phyloP scores from a whole-genome alignment of 305 asterid species.

The Solanum chacoense region DNA sequence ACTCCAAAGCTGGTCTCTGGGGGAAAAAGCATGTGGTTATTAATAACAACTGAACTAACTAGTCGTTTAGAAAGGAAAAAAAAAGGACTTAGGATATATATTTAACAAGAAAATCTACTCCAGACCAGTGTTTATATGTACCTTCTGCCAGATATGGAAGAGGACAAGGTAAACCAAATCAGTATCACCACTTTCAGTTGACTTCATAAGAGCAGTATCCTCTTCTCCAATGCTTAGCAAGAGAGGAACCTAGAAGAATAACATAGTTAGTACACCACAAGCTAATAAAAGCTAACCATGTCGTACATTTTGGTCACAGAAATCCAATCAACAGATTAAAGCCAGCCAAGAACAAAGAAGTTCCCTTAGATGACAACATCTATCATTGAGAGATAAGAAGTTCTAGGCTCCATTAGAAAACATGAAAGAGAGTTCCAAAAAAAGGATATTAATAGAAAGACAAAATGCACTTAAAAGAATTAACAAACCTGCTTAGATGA shows the following conservation, averaged over 20 bases:
- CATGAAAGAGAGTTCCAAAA: background rate
- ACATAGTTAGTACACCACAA: background rate
- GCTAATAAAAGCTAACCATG: background rate
- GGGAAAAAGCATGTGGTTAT: background rate
- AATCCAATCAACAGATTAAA: background rate
- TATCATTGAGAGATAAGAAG: background rate
- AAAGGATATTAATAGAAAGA: background rate
- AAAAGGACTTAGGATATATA: background rate
- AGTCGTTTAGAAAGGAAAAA: background rate
- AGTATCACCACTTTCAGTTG: slow-evolving; percentile 90
- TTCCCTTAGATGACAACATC: background rate
- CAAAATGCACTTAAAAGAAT: background rate
- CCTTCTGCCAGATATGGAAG: slow-evolving; percentile 95
- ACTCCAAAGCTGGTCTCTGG: slow-evolving; percentile 75
- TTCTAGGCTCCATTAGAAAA: background rate
- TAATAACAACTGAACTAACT: background rate
- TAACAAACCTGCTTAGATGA: slow-evolving; percentile 74
- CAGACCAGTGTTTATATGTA: slow-evolving; percentile 6
- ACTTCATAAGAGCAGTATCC: slow-evolving; percentile 77
- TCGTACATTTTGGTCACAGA: background rate
- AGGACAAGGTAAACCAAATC: slow-evolving; percentile 95
- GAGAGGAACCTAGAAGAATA: slow-evolving; percentile 67
- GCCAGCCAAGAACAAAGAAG: background rate
- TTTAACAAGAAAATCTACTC: background rate
- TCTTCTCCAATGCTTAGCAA: slow-evolving; percentile 96